Conservation (phyloP, 2,329 filamentous ascomycete genomes). For the Rhexocercosporidium sp. region DNA sequence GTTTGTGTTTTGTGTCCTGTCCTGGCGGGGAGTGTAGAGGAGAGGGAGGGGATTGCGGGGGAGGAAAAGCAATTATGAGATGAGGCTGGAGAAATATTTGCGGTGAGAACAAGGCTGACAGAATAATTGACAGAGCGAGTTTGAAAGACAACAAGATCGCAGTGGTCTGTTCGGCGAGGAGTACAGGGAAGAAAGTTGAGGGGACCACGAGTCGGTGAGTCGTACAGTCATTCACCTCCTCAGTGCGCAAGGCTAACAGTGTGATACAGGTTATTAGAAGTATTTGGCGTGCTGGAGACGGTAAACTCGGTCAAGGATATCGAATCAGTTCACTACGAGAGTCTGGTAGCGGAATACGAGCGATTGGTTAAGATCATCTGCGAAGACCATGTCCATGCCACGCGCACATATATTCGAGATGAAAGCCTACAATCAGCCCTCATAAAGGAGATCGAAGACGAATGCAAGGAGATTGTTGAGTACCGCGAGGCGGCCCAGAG, state of each 20-base stretch:
- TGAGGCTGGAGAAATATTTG: background rate
- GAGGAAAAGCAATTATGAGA: constrained; percentile 22
- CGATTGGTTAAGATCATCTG: constrained; percentile 81
- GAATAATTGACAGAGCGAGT: constrained; percentile 53
- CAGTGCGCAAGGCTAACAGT: constrained; percentile 23
- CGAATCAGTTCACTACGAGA: constrained; percentile 56
- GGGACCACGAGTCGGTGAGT: constrained; percentile 94
- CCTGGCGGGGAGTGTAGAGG: background rate
- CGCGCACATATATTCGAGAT: constrained; percentile 65
- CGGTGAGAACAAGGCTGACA: constrained; percentile 13
- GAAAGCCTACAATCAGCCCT: constrained; percentile 62
- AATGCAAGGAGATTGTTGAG: constrained; percentile 82
- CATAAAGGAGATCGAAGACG: constrained; percentile 69
- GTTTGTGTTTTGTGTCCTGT: constrained; percentile 45
- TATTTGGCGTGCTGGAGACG: constrained; percentile 61
- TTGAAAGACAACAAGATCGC: constrained; percentile 77
- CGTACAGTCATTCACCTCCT: constrained; percentile 23
- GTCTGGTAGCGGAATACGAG: constrained; percentile 67
- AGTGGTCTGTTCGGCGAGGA: constrained; percentile 94
- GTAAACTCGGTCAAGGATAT: constrained; percentile 59
- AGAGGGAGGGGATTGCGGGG: background rate
- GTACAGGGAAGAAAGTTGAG: constrained; percentile 90
- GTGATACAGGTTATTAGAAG: constrained; percentile 53
- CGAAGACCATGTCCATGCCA: constrained; percentile 79
- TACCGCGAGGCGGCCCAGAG: constrained; percentile 69